These are phyloP conservation scores for Closterium sp. DNA, from an alignment of 139 green algal genomes.

Conservation along the genomic window DNA sequence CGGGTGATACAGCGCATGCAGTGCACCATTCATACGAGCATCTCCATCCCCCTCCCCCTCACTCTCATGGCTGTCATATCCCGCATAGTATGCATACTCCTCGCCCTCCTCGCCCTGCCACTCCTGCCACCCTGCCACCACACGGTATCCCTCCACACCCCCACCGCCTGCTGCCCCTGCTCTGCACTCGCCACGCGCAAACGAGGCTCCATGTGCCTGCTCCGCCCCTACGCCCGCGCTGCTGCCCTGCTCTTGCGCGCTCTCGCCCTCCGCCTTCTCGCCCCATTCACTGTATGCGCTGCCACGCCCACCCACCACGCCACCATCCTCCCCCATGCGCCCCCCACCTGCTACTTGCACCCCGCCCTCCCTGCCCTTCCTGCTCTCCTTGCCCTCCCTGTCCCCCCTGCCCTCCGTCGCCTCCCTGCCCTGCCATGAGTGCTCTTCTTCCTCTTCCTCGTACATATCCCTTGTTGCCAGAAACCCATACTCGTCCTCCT, in stretches of 20 bases:
- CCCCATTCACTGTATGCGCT: background rate
- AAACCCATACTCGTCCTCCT: background rate
- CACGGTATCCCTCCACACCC: too few relatives aligned
- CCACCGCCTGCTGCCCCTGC: too few relatives aligned
- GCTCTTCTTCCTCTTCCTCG: background rate
- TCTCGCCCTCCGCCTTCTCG: background rate
- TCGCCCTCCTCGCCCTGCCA: background rate
- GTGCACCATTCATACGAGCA: too few relatives aligned
- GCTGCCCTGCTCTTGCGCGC: background rate
- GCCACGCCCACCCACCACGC: background rate
- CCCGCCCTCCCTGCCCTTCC: background rate
- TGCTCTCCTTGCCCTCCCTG: too few relatives aligned
- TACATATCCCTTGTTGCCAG: background rate
- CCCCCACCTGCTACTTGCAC: background rate
- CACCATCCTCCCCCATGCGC: background rate
- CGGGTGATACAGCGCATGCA: too few relatives aligned
- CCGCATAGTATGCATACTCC: background rate
- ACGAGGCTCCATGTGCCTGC: too few relatives aligned
- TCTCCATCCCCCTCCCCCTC: conserved; percentile 3
- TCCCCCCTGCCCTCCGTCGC: too few relatives aligned
- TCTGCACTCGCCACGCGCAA: too few relatives aligned
- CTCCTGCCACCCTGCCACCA: background rate
- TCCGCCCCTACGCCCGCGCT: too few relatives aligned
- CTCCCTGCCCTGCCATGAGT: too few relatives aligned
- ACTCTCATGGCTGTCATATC: conserved; percentile 2